These are phyloP conservation scores for Fusarium chaquense DNA, from an alignment of 2,329 filamentous ascomycete species.

Conservation along the genomic window DNA sequence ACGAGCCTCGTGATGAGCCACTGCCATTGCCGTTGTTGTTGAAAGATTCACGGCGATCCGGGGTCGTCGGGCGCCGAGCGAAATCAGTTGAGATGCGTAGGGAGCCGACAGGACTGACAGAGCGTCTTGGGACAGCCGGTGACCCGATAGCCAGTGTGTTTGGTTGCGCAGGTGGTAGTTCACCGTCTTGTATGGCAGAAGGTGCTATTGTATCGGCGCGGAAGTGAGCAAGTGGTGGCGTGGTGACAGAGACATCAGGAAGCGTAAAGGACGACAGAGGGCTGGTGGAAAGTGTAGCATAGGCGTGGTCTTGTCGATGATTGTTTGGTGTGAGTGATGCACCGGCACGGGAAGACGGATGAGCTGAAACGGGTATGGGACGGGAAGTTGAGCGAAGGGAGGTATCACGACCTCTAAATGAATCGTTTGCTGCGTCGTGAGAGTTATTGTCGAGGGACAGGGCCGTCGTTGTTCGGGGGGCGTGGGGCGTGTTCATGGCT, in stretches of 20 bases:
- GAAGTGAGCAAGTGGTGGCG: constrained; percentile 43
- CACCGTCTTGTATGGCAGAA: constrained; percentile 48
- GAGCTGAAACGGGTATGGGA: constrained; percentile 39
- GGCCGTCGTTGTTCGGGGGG: constrained; percentile 45
- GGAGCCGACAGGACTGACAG: constrained; percentile 42
- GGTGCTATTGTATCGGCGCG: constrained; percentile 49
- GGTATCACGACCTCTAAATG: constrained; percentile 39
- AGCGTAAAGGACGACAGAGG: constrained; percentile 38
- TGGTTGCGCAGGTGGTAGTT: constrained; percentile 36
- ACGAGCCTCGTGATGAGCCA: constrained; percentile 48
- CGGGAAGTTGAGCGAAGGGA: constrained; percentile 38
- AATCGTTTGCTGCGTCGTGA: constrained; percentile 26
- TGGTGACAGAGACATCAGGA: constrained; percentile 45
- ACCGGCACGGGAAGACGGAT: constrained; percentile 25
- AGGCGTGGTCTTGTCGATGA: constrained; percentile 36
- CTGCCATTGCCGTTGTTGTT: constrained; percentile 53
- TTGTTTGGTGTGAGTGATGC: constrained; percentile 39
- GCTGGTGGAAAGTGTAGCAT: constrained; percentile 38
- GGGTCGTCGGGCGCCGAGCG: constrained; percentile 37
- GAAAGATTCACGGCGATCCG: constrained; percentile 51
- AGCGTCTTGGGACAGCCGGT: constrained; percentile 27
- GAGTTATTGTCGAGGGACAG: constrained; percentile 43
- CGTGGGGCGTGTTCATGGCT: constrained; percentile 51
- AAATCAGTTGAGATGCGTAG: constrained; percentile 57
- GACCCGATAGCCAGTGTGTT: constrained; percentile 25